These are phyloP conservation scores for Dipteronia dyeriana DNA, from an alignment of 345 rosid genomes.

Conservation along the genomic window DNA sequence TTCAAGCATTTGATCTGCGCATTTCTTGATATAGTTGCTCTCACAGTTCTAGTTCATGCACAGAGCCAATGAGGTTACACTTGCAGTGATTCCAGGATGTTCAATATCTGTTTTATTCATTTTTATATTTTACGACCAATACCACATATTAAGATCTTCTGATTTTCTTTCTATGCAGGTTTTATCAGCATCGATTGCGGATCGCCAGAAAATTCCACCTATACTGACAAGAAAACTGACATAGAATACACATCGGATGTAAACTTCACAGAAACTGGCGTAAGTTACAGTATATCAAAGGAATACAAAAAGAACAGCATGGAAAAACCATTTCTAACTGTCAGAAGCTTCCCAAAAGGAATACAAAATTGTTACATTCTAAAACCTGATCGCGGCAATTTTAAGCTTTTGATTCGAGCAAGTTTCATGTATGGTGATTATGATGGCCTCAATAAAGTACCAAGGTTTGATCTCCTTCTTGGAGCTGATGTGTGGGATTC, in stretches of 20 bases:
- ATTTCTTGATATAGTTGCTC: neutral
- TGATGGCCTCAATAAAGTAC: constrained; percentile 6
- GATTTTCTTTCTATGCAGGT: too few relatives aligned
- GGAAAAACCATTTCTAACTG: neutral
- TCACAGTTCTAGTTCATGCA: neutral
- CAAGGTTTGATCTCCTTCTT: constrained; percentile 13
- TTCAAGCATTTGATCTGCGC: neutral
- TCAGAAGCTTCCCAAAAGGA: constrained; percentile 23
- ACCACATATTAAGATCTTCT: too few relatives aligned
- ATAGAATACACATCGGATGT: constrained; percentile 5
- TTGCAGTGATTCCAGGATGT: neutral
- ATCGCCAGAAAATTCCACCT: neutral
- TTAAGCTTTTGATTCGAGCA: constrained; percentile 25
- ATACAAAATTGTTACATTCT: constrained; percentile 27
- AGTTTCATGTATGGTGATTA: constrained; percentile 33
- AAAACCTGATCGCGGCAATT: neutral
- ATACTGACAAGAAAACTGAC: neutral
- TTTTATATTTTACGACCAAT: too few relatives aligned
- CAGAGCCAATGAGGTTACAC: neutral
- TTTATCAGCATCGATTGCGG: constrained; percentile 17
- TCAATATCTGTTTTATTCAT: neutral
- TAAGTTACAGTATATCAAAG: neutral
- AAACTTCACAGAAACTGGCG: neutral
- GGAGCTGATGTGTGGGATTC: constrained; percentile 22
- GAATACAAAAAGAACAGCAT: neutral